Conservation (phyloP, 2,329 filamentous ascomycete genomes). For the Botrytis byssoidea region DNA sequence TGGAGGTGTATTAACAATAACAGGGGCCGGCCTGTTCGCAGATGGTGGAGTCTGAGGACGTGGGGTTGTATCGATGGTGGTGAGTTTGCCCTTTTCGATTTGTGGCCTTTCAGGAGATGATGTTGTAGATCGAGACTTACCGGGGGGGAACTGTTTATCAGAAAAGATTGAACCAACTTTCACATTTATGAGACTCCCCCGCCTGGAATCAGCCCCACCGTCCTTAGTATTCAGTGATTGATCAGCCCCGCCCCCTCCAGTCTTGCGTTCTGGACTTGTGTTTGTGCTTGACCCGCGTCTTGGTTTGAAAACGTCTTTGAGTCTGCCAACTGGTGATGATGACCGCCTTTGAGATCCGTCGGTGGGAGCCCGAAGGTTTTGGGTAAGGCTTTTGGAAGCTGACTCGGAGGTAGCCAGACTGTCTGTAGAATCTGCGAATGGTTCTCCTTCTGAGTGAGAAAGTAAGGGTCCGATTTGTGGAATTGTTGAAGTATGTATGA, state of each 20-base stretch:
- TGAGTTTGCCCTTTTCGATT: conserved; percentile 30
- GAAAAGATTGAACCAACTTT: conserved; percentile 36
- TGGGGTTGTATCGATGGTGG: conserved; percentile 33
- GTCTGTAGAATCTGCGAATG: conserved; percentile 36
- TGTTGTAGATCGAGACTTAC: conserved; percentile 23
- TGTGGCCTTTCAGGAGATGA: conserved; percentile 36
- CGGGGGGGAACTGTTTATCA: conserved; percentile 31
- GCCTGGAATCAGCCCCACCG: conserved; percentile 28
- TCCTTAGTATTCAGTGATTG: conserved; percentile 27
- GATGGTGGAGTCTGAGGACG: conserved; percentile 36
- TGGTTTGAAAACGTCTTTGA: conserved; percentile 68
- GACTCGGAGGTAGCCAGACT: conserved; percentile 37
- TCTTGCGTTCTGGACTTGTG: conserved; percentile 46
- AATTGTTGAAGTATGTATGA: conserved; percentile 58
- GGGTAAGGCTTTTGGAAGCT: conserved; percentile 39
- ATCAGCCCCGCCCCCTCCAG: conserved; percentile 26
- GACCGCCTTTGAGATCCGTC: conserved; percentile 54
- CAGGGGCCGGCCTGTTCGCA: conserved; percentile 42
- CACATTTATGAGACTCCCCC: conserved; percentile 35
- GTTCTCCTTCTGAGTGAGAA: conserved; percentile 38
- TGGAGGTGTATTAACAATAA: conserved; percentile 66
- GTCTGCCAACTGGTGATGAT: conserved; percentile 67
- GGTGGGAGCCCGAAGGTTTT: conserved; percentile 44
- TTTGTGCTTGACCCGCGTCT: conserved; percentile 43
- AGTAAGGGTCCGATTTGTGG: conserved; percentile 41